Evolutionary conservation across 441 rosid genomes (phyloP).

Genomic region (Populus hybrid): DNA sequence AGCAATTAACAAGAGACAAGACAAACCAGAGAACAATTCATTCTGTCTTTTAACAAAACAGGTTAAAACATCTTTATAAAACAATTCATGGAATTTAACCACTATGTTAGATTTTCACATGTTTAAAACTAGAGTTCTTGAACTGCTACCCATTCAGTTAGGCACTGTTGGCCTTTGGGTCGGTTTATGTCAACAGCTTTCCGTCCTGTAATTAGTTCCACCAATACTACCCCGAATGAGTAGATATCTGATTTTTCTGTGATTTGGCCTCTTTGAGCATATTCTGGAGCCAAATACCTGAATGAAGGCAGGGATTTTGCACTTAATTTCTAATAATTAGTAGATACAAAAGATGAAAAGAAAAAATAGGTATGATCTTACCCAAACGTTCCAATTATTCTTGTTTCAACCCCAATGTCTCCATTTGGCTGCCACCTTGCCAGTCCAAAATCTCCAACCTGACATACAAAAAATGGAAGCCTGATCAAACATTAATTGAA

Average conservation of each 20-base stretch:
- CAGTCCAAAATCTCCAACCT: constrained; percentile 99
- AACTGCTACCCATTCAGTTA: constrained; percentile 88
- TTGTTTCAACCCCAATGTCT: constrained; percentile 82
- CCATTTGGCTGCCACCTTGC: constrained; percentile 99
- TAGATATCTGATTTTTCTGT: constrained; percentile 96
- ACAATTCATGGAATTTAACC: not conserved
- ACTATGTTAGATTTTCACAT: not conserved
- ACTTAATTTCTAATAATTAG: constrained; percentile 4
- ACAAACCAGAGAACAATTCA: not conserved
- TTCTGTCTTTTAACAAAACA: not conserved
- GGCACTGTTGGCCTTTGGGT: constrained; percentile 97
- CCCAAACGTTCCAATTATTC: constrained; percentile 99
- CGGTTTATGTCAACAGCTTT: constrained; percentile 85
- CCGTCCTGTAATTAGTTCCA: constrained; percentile 89
- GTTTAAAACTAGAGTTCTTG: not conserved
- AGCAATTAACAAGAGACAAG: constrained; percentile 15
- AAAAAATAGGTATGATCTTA: constrained; percentile 27
- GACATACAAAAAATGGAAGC: constrained; percentile 17
- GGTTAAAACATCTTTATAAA: not conserved
- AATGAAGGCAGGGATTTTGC: constrained; percentile 11
- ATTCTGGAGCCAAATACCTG: constrained; percentile 98
- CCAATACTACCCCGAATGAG: constrained; percentile 88
- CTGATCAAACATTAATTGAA: not conserved
- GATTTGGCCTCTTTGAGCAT: constrained; percentile 92
- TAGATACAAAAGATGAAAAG: not conserved